Percentiles rank a stretch among this genome's conserved stretches.
Evolutionary conservation across 495 filamentous ascomycete species (phyloP).

Genomic region (Lentithecium fluviatile): DNA sequence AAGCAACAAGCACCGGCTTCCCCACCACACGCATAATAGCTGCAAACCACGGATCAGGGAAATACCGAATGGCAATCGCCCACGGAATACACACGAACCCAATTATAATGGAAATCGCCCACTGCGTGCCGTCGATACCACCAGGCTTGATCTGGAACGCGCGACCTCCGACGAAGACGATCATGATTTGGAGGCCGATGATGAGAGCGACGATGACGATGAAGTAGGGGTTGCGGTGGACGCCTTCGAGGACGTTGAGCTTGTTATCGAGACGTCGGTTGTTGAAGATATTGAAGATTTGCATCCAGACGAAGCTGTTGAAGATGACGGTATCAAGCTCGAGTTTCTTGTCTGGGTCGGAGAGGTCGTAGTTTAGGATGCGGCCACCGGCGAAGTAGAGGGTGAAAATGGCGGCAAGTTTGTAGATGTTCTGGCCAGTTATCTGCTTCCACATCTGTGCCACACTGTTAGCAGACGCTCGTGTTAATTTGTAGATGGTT

Average conservation of each 20-base stretch:
- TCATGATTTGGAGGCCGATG: slow-evolving; percentile 75
- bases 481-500: background rate
- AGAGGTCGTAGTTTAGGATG: slow-evolving; percentile 53
- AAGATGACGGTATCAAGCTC: slow-evolving; percentile 75
- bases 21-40: background rate
- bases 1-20: slow-evolving; percentile 4
- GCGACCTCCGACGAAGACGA: slow-evolving; percentile 71
- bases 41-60: slow-evolving; percentile 7
- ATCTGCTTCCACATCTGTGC: slow-evolving; percentile 91
- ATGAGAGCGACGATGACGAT: slow-evolving; percentile 75
- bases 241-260: slow-evolving; percentile 87
- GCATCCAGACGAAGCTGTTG: slow-evolving; percentile 97
- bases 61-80: slow-evolving; percentile 3
- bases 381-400: slow-evolving; percentile 68
- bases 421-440: slow-evolving; percentile 78
- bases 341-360: slow-evolving; percentile 38
- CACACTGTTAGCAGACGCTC: background rate
- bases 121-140: background rate
- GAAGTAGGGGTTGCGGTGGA: slow-evolving; percentile 76
- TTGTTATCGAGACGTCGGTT: slow-evolving; percentile 86
- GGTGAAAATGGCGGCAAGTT: slow-evolving; percentile 73
- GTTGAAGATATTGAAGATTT: slow-evolving; percentile 95
- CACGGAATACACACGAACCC: slow-evolving; percentile 8
- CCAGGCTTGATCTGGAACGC: slow-evolving; percentile 68
- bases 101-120: background rate